Percentiles rank a stretch among this genome's conserved stretches.
phyloP scores from a whole-genome alignment of 2,329 filamentous ascomycete species.

The Monilinia fructicola region DNA sequence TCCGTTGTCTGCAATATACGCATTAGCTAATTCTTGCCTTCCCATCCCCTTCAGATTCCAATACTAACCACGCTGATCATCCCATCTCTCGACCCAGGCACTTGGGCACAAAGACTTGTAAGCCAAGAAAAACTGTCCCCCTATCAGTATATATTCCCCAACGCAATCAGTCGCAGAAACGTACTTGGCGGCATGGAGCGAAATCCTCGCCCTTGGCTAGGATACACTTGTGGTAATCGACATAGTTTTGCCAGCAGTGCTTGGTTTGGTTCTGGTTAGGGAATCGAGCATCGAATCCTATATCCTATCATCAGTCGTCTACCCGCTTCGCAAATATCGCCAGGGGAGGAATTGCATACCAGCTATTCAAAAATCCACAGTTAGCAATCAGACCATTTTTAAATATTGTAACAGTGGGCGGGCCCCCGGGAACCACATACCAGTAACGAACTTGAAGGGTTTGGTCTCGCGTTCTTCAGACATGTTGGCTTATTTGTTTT shows the following conservation, averaged over 20 bases:
- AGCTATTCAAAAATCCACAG: constrained; percentile 42
- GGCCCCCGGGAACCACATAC: constrained; percentile 55
- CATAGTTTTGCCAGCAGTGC: constrained; percentile 99
- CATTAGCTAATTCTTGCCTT: constrained; percentile 28
- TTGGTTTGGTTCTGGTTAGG: constrained; percentile 98
- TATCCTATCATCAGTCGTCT: constrained; percentile 30
- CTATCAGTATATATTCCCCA: constrained; percentile 48
- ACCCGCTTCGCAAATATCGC: constrained; percentile 4
- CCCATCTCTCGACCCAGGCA: constrained; percentile 91
- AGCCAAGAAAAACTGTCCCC: constrained; percentile 84
- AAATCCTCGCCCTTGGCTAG: constrained; percentile 98
- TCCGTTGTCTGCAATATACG: constrained; percentile 55
- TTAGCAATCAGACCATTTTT: constrained; percentile 45
- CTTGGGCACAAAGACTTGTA: constrained; percentile 98
- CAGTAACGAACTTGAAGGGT: constrained; percentile 99
- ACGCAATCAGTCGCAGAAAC: constrained; percentile 33
- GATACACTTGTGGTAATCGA: constrained; percentile 99
- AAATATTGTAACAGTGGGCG: constrained; percentile 27
- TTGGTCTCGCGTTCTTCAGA: constrained; percentile 94
- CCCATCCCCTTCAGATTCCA: neutral
- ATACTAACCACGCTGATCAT: constrained; percentile 87
- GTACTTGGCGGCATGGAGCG: constrained; percentile 92
- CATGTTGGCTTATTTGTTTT: constrained; percentile 64
- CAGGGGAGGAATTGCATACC: constrained; percentile 44
- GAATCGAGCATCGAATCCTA: constrained; percentile 98